Base-by-base conservation (phyloP, 106 monocot species). In the Acorus calamus region DNA sequence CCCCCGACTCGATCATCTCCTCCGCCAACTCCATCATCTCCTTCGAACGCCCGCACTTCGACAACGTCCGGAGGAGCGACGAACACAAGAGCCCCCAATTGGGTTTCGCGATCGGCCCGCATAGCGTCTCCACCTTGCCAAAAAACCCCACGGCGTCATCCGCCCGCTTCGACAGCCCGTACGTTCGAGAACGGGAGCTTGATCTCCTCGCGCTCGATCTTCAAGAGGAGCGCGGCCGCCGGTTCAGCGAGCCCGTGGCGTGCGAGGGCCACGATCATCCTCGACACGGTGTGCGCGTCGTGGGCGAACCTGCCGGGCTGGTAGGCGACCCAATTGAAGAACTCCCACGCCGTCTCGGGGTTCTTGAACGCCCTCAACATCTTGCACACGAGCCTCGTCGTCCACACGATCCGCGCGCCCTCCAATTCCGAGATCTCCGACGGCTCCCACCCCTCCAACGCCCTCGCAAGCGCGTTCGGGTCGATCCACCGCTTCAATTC, bases 251-350 rank as follows among this genome's bases (percentile, higher is more conserved):
- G 74, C 12, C 90, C 90, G 9, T 57, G 50, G 4, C 82, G 77
- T 3, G 94, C 90, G 4, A 94, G 87, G 71, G 85, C 80, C 44
- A 84, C 44, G 45, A 87, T 73, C 89, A 90, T 90, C 73, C 90
- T 66, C 47, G 86, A 69, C 0, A 90, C 72, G 3, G 94, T 87
- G 44, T 84, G 71, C 4, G 66, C 65, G 49, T 94, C 78, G 51
- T 89, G 94, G 5, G 64, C 56, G 59, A 90, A 90, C 2, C 66
- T 79, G 2, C 77, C 81, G 0, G 89, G 81, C 47, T 82, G 89
- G 63, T 80, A 79, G 14, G 90, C 70, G 9, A 90, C 94, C 94
- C 94, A 94, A 47, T 77, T 75, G 69, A 94, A 94, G 78, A 94
- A 90, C 51, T 76, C 73, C 94, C 94, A 94, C 1, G 90, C 90